phyloP scores from a whole-genome alignment of 148 eudicot genomes.

The Fallopia convolvulus region DNA sequence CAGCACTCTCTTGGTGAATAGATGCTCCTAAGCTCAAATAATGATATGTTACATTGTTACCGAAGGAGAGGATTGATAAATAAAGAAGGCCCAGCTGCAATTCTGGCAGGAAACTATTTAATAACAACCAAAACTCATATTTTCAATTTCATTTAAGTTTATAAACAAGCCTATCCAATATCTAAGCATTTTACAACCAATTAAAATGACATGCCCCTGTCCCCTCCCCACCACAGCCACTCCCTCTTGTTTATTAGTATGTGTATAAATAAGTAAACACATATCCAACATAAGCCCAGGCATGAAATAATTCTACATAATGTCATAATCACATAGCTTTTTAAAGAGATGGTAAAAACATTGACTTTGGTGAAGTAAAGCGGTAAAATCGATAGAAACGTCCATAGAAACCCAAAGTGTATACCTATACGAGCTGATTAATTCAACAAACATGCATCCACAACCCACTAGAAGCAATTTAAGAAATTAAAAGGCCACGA shows the following conservation, averaged over 20 bases:
- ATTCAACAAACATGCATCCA: not conserved
- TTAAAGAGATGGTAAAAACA: not conserved
- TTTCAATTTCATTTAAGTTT: not conserved
- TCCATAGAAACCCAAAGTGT: not conserved
- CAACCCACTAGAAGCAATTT: not conserved
- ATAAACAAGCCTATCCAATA: not conserved
- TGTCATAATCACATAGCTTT: not conserved
- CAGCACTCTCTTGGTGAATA: not conserved
- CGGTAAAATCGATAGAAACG: too few species aligned
- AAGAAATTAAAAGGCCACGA: not conserved
- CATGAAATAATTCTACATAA: not conserved
- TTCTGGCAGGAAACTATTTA: not conserved
- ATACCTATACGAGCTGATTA: not conserved
- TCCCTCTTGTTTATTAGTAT: not conserved
- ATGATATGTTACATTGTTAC: not conserved
- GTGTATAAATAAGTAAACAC: not conserved
- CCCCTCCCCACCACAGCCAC: not conserved
- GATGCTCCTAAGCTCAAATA: not conserved
- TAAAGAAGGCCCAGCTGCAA: not conserved
- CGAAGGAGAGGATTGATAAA: not conserved
- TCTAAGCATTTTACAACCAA: not conserved
- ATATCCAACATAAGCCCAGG: too few species aligned
- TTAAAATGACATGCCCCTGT: not conserved
- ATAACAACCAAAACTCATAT: not conserved
- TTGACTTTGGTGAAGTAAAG: not conserved